Base-by-base conservation (phyloP, 139 green algal genomes). In the Monoraphidium neglectum region DNA sequence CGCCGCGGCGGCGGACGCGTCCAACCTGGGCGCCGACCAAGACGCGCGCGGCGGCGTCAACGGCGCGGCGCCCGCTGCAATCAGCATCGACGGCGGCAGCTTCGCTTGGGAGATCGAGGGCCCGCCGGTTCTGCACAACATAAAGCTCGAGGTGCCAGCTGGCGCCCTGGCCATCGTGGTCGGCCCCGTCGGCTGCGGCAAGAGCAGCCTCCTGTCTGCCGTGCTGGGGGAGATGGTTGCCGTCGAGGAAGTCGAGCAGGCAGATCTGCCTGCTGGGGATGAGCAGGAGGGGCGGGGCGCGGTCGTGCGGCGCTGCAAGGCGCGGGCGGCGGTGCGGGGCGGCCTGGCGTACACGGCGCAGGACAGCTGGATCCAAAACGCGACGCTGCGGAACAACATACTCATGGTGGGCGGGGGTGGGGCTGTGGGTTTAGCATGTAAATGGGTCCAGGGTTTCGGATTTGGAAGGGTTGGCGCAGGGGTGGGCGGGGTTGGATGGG, bases 331-430 rank as follows among this genome's bases (percentile, higher is more conserved):
- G 15, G 69, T 90, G n/a, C 64, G 56, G 2, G 87, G 88, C 28
- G 40, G 26, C 15, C 77, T 89, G 10, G 88, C 87, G 3, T 93
- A 93, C 57, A 86, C 77, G 3, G 70, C 86, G 2, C 86, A 90
- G 86, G 85, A 93, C 77, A 60, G 88, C 35, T 93, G 86, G 86
- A 93, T 93, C 70, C 66, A 87, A n/a, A 92, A 93, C 68, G 43
- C 8, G 43, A 51, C 43, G 8, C 8, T 12, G 43, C 28, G 28
- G 35, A 59, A 33, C 62, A 12, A 16, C 62, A 15, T 4, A 46
- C 23, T 49, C n/a, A 8, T 21, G 43, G 43, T 51, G 43, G 43
- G 43, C n/a, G 43, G 43, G 43, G 43, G 43, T 21, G 43, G 43
- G 43, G 43, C 43, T 51, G 8, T 8, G 43, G 43, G 43, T 12